These are phyloP conservation scores for Symbiodinium natans DNA, from an alignment of 73 alveolate species.

Conservation along the genomic window DNA sequence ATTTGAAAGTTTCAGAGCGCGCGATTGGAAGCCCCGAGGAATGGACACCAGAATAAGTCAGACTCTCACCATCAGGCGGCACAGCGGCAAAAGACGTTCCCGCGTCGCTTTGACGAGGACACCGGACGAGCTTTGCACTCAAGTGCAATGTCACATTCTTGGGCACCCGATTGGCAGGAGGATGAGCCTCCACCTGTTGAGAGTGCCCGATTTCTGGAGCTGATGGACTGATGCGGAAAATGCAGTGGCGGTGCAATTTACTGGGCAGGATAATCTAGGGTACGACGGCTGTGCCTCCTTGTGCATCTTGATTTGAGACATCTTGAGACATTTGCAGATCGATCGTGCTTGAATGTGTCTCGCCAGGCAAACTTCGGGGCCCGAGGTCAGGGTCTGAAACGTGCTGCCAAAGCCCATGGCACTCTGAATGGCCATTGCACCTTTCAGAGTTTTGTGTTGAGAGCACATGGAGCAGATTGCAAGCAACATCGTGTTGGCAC, in stretches of 20 bases:
- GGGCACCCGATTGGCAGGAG: too few species aligned
- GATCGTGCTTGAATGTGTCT: too few species aligned
- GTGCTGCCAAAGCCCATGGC: too few species aligned
- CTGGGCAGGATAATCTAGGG: not conserved
- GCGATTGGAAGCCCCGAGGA: not conserved
- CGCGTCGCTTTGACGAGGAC: not conserved
- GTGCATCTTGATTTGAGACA: too few species aligned
- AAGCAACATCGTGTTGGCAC: too few species aligned
- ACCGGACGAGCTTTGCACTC: too few species aligned
- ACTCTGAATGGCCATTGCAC: too few species aligned
- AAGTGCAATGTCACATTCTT: too few species aligned
- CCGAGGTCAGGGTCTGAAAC: not conserved
- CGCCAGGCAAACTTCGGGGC: not conserved
- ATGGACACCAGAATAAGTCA: not conserved
- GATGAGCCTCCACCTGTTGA: not conserved
- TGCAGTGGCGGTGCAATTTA: not conserved
- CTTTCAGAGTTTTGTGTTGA: too few species aligned
- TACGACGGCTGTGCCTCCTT: not conserved
- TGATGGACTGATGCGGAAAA: constrained; percentile 47
- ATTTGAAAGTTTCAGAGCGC: not conserved
- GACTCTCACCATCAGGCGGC: too few species aligned
- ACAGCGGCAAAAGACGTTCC: not conserved
- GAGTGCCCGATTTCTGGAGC: constrained; percentile 11
- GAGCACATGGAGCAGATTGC: too few species aligned
- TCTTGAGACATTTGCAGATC: too few species aligned